A percentile compares a stretch with the other conserved stretches of the same genome.
These are phyloP conservation scores for Gillenia trifoliata DNA, from an alignment of 306 rosid genomes.

Conservation along the genomic window DNA sequence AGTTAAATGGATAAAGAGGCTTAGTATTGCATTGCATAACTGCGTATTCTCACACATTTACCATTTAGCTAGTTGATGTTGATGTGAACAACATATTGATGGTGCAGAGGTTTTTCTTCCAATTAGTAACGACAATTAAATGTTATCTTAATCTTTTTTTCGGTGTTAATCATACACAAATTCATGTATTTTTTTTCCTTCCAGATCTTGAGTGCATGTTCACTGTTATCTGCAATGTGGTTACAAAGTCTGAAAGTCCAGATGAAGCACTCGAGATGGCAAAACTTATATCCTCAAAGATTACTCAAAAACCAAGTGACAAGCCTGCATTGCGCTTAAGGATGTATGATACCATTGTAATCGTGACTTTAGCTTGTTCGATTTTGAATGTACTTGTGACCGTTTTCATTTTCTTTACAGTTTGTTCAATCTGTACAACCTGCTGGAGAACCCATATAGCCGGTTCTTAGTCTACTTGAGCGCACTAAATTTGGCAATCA, in stretches of 20 bases:
- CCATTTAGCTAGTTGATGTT: background rate
- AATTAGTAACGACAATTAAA: background rate
- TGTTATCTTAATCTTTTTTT: background rate
- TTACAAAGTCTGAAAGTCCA: conserved; percentile 63
- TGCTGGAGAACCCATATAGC: conserved; percentile 65
- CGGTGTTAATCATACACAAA: background rate
- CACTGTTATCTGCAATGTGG: conserved; percentile 78
- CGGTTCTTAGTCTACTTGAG: conserved; percentile 79
- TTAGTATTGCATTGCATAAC: background rate
- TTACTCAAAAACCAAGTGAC: conserved; percentile 65
- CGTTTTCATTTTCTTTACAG: conserved; percentile 31
- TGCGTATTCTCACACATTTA: background rate
- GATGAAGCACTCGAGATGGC: conserved; percentile 77
- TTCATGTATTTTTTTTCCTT: background rate
- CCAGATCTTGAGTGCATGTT: conserved; percentile 83
- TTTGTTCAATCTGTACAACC: conserved; percentile 86
- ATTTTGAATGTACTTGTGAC: background rate
- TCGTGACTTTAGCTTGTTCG: background rate
- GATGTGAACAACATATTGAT: background rate
- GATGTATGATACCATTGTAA: conserved; percentile 45
- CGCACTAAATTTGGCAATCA: conserved; percentile 56
- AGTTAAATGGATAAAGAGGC: background rate
- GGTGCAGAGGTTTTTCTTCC: background rate
- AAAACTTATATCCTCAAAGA: conserved; percentile 60
- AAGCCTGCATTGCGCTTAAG: conserved; percentile 79